Evolutionary conservation across 148 eudicot genomes (phyloP).

Genomic region (Fagopyrum tataricum): DNA sequence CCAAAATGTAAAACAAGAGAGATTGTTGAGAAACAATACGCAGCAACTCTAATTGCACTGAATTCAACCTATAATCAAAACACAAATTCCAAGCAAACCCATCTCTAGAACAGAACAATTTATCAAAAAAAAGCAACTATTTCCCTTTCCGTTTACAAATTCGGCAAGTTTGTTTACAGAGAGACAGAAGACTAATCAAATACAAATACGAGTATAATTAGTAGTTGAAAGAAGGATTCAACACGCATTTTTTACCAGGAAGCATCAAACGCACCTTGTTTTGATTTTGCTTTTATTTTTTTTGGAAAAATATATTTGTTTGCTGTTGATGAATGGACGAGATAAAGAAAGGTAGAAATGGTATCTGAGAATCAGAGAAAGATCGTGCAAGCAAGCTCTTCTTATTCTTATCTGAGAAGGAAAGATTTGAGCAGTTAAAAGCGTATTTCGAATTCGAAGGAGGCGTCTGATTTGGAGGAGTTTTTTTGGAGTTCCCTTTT

Average conservation of each 20-base stretch:
- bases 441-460: background rate
- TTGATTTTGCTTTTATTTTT: background rate
- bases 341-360: slow-evolving; percentile 6
- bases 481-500: background rate
- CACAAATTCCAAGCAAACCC: background rate
- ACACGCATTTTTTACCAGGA: slow-evolving; percentile 5
- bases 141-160: background rate
- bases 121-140: background rate
- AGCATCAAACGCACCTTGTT: background rate
- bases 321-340: slow-evolving; percentile 5
- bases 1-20: background rate
- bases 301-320: background rate
- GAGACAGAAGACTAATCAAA: background rate
- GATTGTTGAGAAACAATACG: background rate
- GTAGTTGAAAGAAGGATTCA: slow-evolving; percentile 1
- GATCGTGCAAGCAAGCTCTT: slow-evolving; percentile 2
- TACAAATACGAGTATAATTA: background rate
- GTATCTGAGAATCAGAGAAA: background rate
- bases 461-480: background rate
- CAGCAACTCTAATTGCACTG: background rate
- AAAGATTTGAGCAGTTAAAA: background rate
- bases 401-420: background rate
- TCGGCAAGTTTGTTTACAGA: background rate
- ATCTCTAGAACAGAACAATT: background rate
- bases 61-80: background rate